Evolutionary conservation across 1,284 basidiomycete genomes (phyloP).

Genomic region (Trichosporon asahii): DNA sequence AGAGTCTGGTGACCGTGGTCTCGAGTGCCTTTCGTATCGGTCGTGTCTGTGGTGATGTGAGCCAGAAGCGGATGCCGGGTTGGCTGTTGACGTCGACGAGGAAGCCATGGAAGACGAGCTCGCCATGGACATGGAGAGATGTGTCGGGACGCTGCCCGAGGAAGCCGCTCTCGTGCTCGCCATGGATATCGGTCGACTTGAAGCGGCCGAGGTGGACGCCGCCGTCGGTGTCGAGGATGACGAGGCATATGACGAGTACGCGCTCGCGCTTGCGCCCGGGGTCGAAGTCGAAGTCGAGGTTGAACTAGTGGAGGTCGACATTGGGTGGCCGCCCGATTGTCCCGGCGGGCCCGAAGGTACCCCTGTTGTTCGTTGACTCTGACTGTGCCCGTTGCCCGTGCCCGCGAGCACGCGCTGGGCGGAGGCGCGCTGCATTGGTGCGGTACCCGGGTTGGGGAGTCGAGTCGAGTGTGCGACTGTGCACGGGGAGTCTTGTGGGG

Average conservation of each 20-base stretch:
- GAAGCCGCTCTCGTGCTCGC: neutral
- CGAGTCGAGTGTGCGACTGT: neutral
- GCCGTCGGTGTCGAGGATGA: neutral
- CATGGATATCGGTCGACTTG: neutral
- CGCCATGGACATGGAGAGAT: neutral
- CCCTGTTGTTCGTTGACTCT: neutral
- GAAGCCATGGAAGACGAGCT: neutral
- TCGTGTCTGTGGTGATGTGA: neutral
- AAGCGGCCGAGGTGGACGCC: neutral
- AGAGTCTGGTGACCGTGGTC: constrained; percentile 12
- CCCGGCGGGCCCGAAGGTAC: neutral
- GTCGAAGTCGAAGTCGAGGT: neutral
- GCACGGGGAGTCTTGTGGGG: neutral
- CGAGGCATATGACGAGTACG: neutral
- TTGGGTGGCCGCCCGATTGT: neutral
- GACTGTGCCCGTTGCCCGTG: constrained; percentile 7
- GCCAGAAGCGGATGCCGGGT: neutral
- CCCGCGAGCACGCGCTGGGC: constrained; percentile 10
- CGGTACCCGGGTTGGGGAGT: neutral
- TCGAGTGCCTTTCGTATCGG: neutral
- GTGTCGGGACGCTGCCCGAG: neutral
- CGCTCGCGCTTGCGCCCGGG: neutral
- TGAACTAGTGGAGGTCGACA: neutral
- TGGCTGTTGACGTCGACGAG: neutral
- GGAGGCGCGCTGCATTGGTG: constrained; percentile 6